Evolutionary conservation across 331 rosid genomes (phyloP), one percentile per base, ranked within the genome.

Genomic region (Pyracantha coccinea): DNA sequence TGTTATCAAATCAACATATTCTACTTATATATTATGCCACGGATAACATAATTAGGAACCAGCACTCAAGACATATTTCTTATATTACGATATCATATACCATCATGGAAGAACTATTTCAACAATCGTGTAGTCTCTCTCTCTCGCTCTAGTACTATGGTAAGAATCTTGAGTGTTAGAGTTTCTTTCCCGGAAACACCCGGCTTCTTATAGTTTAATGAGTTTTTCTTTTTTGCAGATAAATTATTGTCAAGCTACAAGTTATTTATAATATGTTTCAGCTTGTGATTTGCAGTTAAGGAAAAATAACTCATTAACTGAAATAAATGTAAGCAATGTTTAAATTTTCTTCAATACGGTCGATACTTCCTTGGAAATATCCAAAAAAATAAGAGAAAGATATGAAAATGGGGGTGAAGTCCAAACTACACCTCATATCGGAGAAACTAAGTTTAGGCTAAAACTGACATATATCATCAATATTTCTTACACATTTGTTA

Each of bases 41-140:
- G 60, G 75, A 79, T 81, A 74, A 79, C 71, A 79, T 62, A 67
- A 86, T 70, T 78, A 82, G 63, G 79, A 76, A 81, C 58, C 10
- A 64, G 35, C 71, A 72, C 73, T 66, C 38, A 55, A 44, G 7
- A 61, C 67, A 72, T 41, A 61, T 41, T 41, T 10, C 27, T 67
- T 41, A 62, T 17, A 17, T 47, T 13, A 13, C 41, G 35, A 52
- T 45, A 69, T 32, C 62, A 35, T 21, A 38, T 38, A 38, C 17
- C 62, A 57, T n/a, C 27, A 21, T 55, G 13, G 61, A 8, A 55
- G 13, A 10, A 57, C 62, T 21, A 57, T n/a, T 57, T 9, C 15
- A 57, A 57, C 62, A 57, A 57, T 57, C 54, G 5, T 57, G 62
- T 9, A 35, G 0, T 33, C 41, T 33, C 41, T 33, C 52, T 44